phyloP scores from a whole-genome alignment of 441 rosid genomes.

The Mallotus japonicus region DNA sequence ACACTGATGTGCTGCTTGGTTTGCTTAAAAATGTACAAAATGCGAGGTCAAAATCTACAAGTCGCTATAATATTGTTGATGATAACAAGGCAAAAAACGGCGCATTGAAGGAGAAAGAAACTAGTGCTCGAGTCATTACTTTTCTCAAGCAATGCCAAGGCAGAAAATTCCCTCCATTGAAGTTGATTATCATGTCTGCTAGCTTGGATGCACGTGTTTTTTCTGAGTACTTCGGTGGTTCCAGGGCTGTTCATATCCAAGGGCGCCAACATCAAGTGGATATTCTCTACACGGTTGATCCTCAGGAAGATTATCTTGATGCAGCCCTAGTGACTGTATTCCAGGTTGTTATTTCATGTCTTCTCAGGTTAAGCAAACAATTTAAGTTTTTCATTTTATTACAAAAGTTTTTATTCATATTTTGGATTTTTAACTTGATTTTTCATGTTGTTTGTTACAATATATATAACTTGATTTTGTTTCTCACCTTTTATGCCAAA shows the following conservation, averaged over 20 bases:
- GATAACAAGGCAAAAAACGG: slow-evolving; percentile 32
- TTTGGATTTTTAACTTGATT: not conserved
- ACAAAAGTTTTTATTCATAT: not conserved
- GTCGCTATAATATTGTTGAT: slow-evolving; percentile 23
- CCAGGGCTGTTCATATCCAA: slow-evolving; percentile 75
- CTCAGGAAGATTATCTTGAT: slow-evolving; percentile 76
- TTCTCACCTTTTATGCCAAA: slow-evolving; percentile 1
- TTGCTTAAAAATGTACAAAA: slow-evolving; percentile 72
- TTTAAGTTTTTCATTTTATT: not conserved
- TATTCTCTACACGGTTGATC: slow-evolving; percentile 60
- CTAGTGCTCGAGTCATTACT: slow-evolving; percentile 30
- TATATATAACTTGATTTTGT: not conserved
- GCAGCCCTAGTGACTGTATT: slow-evolving; percentile 73
- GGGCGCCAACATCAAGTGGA: slow-evolving; percentile 92
- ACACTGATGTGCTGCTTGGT: slow-evolving; percentile 87
- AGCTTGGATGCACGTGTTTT: slow-evolving; percentile 91
- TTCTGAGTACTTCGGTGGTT: slow-evolving; percentile 75
- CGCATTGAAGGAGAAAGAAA: slow-evolving; percentile 31
- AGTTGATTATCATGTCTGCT: slow-evolving; percentile 92
- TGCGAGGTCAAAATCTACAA: slow-evolving; percentile 46
- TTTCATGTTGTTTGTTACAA: slow-evolving; percentile 3
- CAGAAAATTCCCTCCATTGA: slow-evolving; percentile 55
- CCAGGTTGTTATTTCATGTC: slow-evolving; percentile 52
- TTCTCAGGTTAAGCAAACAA: not conserved
- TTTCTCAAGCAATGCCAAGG: slow-evolving; percentile 46